Evolutionary conservation across 306 rosid genomes (phyloP).

Genomic region (Dalbergia oliveri): DNA sequence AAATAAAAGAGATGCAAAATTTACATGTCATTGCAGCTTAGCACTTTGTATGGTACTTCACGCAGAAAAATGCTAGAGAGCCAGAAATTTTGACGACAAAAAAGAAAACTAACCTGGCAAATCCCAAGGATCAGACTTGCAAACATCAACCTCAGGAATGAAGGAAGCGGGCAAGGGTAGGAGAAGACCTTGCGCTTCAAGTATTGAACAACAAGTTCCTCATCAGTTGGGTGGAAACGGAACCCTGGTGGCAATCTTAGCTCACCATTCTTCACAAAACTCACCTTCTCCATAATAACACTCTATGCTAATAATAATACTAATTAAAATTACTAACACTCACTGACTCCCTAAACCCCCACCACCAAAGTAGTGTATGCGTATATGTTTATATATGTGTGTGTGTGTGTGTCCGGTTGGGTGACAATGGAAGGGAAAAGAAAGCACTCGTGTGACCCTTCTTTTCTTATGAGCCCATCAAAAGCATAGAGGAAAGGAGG

Average conservation of each 20-base stretch:
- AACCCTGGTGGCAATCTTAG: conserved; percentile 93
- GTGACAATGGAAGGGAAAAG: background rate
- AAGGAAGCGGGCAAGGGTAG: conserved; percentile 83
- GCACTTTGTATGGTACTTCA: no score
- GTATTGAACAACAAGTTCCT: conserved; percentile 88
- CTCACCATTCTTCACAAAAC: conserved; percentile 80
- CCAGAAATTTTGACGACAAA: background rate
- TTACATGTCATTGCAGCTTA: background rate
- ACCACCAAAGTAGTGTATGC: no score
- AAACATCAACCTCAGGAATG: conserved; percentile 88
- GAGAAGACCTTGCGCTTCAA: conserved; percentile 81
- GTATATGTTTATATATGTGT: no score
- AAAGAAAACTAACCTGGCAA: conserved; percentile 67
- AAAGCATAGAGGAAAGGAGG: background rate
- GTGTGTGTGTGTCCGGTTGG: no score
- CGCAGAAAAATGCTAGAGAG: no score
- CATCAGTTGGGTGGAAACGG: conserved; percentile 95
- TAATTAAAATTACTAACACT: no score
- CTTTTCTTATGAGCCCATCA: conserved; percentile 24
- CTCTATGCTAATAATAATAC: background rate
- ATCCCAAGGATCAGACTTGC: conserved; percentile 99
- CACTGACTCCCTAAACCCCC: no score
- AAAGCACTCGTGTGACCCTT: conserved; percentile 40
- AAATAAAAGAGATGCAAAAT: no score
- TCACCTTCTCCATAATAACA: conserved; percentile 56